Evolutionary conservation across 768 basidiomycete species (phyloP), one percentile per base, ranked within the genome.

Genomic region (Termitomyces sp.): DNA sequence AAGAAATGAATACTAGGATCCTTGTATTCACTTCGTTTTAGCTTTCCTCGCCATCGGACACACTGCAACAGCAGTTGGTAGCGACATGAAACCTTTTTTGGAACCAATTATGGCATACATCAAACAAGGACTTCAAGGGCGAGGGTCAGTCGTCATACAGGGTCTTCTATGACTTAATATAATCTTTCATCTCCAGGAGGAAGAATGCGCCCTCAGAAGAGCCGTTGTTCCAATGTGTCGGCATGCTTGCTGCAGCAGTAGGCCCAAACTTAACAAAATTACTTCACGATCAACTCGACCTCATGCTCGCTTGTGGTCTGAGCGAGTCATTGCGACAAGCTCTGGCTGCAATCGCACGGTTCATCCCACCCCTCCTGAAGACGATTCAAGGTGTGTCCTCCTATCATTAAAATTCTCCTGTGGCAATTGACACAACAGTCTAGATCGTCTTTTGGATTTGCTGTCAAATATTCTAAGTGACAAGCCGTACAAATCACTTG

Each of bases 11-110:
- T 26, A 3, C 0, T 43, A 17, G 26, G 17, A 44, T 30, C 47
- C 19, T 45, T 62, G 64, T 59, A 59, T 61, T 57, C 32, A 43
- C n/a, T 30, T 45, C 45, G 10, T 46, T 45, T 11, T 40, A 93
- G 95, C 95, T 2, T 98, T 98, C 68, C 87, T 94, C 61, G 95
- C 97, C 2, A 94, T 99, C 58, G 97, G 97, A 0, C 93, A 97
- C 64, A 90, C 96, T 48, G 93, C 97, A 2, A 83, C 84, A 42
- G 88, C 91, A 47, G 91, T 98, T 21, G 87, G 87, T 45, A 90
- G 93, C 58, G 93, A 96, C 58, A 97, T 98, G 90, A 93, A 95
- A 65, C 87, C 87, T 0, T 99, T 97, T 69, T 79, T 98, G 24
- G 96, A 98, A 57, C 82, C 87, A 4, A 90, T 97, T 56, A 92